Evolutionary conservation across 2,329 filamentous ascomycete species (phyloP).

Genomic region (Sporothrix phasma): DNA sequence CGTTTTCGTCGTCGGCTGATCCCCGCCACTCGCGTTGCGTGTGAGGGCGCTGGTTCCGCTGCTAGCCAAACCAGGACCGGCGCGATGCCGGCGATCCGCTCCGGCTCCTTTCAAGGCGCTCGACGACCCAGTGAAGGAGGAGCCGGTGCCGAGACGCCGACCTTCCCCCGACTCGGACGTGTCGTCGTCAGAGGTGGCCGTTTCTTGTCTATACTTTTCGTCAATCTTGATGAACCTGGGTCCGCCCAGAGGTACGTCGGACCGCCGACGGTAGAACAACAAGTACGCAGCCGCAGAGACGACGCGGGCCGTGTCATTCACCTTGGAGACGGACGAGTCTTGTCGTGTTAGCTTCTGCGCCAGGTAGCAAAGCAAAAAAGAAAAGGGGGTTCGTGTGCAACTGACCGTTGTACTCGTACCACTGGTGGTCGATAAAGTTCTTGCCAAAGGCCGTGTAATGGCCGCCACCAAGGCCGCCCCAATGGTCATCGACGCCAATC

Average conservation of each 20-base stretch:
- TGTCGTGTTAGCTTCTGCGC: not conserved
- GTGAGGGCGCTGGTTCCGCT: conserved; percentile 19
- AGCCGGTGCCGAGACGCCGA: conserved; percentile 71
- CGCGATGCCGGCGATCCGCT: conserved; percentile 57
- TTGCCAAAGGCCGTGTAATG: conserved; percentile 94
- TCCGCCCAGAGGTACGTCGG: conserved; percentile 67
- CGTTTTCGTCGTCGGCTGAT: not conserved
- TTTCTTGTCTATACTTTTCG: conserved; percentile 47
- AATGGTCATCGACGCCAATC: conserved; percentile 93
- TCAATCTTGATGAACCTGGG: conserved; percentile 62
- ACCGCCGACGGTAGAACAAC: conserved; percentile 87
- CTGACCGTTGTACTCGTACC: conserved; percentile 96
- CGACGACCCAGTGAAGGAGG: conserved; percentile 84
- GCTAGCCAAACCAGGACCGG: conserved; percentile 49
- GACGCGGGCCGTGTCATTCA: conserved; percentile 49
- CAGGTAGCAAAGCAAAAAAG: too few relatives aligned
- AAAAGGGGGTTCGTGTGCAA: conserved; percentile 11
- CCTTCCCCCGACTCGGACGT: conserved; percentile 58
- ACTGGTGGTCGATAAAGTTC: conserved; percentile 79
- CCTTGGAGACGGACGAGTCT: conserved; percentile 66
- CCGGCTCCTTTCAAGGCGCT: conserved; percentile 70
- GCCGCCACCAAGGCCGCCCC: conserved; percentile 82
- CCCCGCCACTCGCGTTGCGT: not conserved
- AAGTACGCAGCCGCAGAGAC: conserved; percentile 78
- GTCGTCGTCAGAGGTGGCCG: conserved; percentile 37